Evolutionary conservation across 164 flowering plant genomes (phyloP).

Genomic region (Macadamia integrifolia): DNA sequence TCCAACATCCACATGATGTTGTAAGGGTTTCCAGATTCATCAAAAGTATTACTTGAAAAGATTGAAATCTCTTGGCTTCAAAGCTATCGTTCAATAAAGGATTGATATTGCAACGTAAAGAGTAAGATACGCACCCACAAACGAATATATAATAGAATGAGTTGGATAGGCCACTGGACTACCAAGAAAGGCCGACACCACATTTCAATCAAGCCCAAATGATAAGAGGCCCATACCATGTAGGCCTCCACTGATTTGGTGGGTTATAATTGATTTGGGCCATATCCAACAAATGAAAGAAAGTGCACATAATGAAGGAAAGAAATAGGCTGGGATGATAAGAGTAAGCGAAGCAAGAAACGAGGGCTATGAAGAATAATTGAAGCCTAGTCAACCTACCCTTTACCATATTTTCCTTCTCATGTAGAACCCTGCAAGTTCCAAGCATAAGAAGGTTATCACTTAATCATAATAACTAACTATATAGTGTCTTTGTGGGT

Average conservation of each 20-base stretch:
- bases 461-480: no score
- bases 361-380: not conserved
- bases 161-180: slow-evolving; percentile 54
- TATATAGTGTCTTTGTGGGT: no score
- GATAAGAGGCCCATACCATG: slow-evolving; percentile 62
- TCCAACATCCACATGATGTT: no score
- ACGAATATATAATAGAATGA: slow-evolving; percentile 43
- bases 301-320: slow-evolving; percentile 39
- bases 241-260: slow-evolving; percentile 58
- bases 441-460: no score
- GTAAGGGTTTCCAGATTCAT: no score
- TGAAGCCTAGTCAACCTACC: no score
- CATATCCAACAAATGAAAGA: slow-evolving; percentile 60
- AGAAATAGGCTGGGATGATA: slow-evolving; percentile 45
- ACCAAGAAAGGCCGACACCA: slow-evolving; percentile 40
- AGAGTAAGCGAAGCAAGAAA: slow-evolving; percentile 49
- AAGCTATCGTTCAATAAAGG: slow-evolving; percentile 44
- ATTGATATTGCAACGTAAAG: slow-evolving; percentile 45
- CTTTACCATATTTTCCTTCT: no score
- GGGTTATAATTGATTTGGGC: slow-evolving; percentile 43
- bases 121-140: slow-evolving; percentile 42
- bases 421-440: no score
- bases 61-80: slow-evolving; percentile 56
- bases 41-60: not conserved
- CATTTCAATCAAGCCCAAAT: slow-evolving; percentile 53